These are phyloP conservation scores for Helotiales sp. DNA, from an alignment of 2,329 filamentous ascomycete genomes.

Conservation along the genomic window DNA sequence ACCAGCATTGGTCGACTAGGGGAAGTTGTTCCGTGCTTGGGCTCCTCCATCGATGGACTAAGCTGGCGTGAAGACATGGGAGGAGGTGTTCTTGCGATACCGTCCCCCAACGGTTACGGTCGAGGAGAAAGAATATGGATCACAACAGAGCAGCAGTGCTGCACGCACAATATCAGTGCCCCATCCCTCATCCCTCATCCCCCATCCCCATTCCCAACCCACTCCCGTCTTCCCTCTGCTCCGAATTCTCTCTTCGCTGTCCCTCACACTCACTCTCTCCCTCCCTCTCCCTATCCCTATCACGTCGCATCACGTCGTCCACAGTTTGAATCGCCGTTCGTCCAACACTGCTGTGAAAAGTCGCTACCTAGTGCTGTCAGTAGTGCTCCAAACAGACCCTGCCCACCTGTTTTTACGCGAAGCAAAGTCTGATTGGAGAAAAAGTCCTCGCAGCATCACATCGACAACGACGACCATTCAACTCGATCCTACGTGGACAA, in stretches of 20 bases:
- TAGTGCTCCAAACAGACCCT: slow-evolving; percentile 20
- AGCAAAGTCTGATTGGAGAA: slow-evolving; percentile 36
- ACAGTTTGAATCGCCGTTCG: slow-evolving; percentile 24
- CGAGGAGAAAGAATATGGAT: slow-evolving; percentile 8
- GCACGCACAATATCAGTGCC: slow-evolving; percentile 10
- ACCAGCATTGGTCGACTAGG: slow-evolving; percentile 9
- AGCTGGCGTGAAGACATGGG: background rate
- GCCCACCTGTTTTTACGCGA: slow-evolving; percentile 46
- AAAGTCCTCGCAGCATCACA: slow-evolving; percentile 34
- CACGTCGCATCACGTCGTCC: slow-evolving; percentile 24
- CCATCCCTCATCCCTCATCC: too few relatives aligned
- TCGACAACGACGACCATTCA: slow-evolving; percentile 28
- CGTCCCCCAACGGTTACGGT: slow-evolving; percentile 5
- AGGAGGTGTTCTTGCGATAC: background rate
- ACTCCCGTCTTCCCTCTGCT: background rate
- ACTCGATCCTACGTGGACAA: slow-evolving; percentile 40
- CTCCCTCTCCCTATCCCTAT: slow-evolving; percentile 14
- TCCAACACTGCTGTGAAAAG: slow-evolving; percentile 27
- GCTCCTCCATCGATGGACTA: background rate
- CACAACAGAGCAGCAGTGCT: slow-evolving; percentile 4
- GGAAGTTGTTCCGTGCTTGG: slow-evolving; percentile 13
- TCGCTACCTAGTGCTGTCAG: slow-evolving; percentile 23
- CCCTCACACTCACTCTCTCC: background rate
- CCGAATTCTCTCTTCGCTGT: slow-evolving; percentile 9
- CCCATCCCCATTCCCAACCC: slow-evolving; percentile 15